phyloP scores from a whole-genome alignment of 306 rosid genomes.

The Ormosia semicastrata region DNA sequence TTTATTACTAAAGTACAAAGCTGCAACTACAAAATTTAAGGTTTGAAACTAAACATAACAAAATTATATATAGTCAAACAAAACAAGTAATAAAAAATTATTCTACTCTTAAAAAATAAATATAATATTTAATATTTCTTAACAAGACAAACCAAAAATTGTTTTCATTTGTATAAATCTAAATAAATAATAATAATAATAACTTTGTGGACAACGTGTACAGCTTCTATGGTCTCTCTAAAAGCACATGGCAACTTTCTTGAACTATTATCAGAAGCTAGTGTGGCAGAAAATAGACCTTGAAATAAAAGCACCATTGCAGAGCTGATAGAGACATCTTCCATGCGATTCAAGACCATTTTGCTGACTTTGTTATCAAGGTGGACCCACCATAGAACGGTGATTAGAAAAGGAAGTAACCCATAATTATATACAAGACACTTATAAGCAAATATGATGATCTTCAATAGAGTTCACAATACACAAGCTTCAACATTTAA shows the following conservation, averaged over 20 bases:
- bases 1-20: too few relatives aligned
- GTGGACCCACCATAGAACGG: constrained; percentile 6
- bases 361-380: constrained; percentile 11
- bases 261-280: background rate
- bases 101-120: too few relatives aligned
- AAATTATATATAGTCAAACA: too few relatives aligned
- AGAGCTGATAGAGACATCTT: constrained; percentile 13
- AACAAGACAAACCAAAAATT: constrained; percentile 5
- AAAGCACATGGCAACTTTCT: background rate
- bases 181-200: background rate
- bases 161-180: background rate
- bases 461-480: background rate
- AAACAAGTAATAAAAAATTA: too few relatives aligned
- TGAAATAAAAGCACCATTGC: constrained; percentile 9
- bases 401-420: background rate
- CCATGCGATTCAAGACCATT: background rate
- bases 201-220: background rate
- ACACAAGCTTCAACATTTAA: background rate
- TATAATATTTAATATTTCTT: too few relatives aligned
- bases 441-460: background rate
- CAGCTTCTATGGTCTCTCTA: background rate
- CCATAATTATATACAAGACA: background rate
- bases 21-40: too few relatives aligned
- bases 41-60: too few relatives aligned
- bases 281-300: constrained; percentile 27